phyloP scores from a whole-genome alignment of 2,329 filamentous ascomycete species.

The Pleoardoris graminearum region DNA sequence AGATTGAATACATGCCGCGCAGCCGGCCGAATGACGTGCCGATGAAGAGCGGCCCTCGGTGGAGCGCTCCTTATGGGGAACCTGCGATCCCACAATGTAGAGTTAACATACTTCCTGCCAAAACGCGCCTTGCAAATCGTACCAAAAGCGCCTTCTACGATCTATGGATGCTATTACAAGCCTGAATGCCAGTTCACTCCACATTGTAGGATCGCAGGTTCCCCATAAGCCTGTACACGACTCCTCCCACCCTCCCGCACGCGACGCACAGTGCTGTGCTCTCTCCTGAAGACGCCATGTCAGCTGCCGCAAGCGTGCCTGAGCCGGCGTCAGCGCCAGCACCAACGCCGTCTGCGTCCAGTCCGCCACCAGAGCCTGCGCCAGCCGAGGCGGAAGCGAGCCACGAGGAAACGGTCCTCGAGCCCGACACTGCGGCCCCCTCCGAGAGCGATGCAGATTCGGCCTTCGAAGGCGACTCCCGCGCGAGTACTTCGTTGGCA shows the following conservation, averaged over 20 bases:
- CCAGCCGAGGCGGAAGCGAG: slow-evolving; percentile 7
- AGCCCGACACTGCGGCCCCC: slow-evolving; percentile 27
- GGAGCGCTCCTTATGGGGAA: too few species aligned
- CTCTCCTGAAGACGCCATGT: background rate
- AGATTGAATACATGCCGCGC: background rate
- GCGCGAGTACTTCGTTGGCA: slow-evolving; percentile 39
- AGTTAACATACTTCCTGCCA: too few species aligned
- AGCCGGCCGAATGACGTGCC: background rate
- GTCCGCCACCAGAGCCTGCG: slow-evolving; percentile 1
- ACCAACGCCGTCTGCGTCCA: background rate
- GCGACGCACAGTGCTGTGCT: background rate
- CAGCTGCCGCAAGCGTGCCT: background rate
- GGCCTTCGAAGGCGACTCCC: slow-evolving; percentile 34
- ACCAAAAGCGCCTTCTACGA: too few species aligned
- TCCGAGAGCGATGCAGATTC: slow-evolving; percentile 35
- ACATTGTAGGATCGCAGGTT: too few species aligned
- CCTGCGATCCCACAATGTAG: too few species aligned
- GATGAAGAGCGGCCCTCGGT: too few species aligned
- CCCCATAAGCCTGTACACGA: background rate
- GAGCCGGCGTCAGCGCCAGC: slow-evolving; percentile 3
- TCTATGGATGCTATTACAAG: too few species aligned
- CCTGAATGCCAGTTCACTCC: too few species aligned
- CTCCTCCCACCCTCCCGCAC: background rate
- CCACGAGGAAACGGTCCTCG: slow-evolving; percentile 33
- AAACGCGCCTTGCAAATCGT: too few species aligned